Evolutionary conservation across 805 yeast genomes (phyloP).

Genomic region (Starmerella khaoyaiensis): DNA sequence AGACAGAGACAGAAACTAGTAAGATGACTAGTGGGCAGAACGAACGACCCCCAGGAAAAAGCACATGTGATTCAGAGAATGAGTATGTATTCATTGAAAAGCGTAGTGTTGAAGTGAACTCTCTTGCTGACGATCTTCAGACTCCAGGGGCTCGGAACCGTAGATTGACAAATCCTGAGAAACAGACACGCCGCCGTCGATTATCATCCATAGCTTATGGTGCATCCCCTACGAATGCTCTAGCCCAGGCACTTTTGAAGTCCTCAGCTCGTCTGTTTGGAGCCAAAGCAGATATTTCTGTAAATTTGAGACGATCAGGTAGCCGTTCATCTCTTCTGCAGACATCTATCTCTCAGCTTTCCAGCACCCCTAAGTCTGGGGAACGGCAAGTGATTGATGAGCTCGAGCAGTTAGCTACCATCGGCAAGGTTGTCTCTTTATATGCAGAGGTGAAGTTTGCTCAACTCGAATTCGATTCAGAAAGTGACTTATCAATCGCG

Average conservation of each 20-base stretch:
- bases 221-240: constrained; percentile 64
- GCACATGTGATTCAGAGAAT: constrained; percentile 9
- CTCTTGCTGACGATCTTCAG: constrained; percentile 85
- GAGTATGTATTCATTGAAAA: constrained; percentile 85
- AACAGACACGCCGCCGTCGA: constrained; percentile 18
- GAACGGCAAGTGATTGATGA: constrained; percentile 26
- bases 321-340: constrained; percentile 1
- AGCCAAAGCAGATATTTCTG: constrained; percentile 19
- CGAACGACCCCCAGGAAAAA: neutral
- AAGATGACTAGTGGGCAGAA: neutral
- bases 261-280: constrained; percentile 86
- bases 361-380: constrained; percentile 10
- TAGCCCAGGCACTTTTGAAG: constrained; percentile 72
- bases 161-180: constrained; percentile 13
- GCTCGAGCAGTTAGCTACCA: constrained; percentile 69
- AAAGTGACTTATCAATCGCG: constrained; percentile 15
- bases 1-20: neutral
- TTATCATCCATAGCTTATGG: constrained; percentile 29
- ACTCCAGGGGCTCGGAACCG: constrained; percentile 18
- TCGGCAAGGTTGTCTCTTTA: constrained; percentile 75
- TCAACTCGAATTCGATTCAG: constrained; percentile 42
- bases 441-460: constrained; percentile 85
- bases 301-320: neutral
- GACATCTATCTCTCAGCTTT: constrained; percentile 11
- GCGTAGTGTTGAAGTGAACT: constrained; percentile 87